Percentiles rank a stretch among this genome's conserved stretches.
These are phyloP conservation scores for Lasiodiplodia hormozganensis DNA, from an alignment of 2,329 filamentous ascomycete species.

Conservation along the genomic window DNA sequence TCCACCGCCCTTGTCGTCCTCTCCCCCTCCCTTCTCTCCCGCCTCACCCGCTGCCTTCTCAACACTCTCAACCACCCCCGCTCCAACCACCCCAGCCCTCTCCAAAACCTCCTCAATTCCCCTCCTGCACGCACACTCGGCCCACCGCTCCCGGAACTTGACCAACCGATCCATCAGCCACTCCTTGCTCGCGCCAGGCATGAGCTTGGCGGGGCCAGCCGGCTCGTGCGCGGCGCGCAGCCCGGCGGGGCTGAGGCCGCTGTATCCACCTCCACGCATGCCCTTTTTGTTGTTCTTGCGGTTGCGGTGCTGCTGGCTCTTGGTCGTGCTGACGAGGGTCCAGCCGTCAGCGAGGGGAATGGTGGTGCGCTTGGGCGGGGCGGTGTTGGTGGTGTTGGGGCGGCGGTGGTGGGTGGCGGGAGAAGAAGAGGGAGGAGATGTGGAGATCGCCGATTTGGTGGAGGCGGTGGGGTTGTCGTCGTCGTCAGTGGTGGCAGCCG, in stretches of 20 bases:
- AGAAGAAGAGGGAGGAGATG: background rate
- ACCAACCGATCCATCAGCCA: conserved; percentile 15
- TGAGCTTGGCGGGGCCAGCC: conserved; percentile 8
- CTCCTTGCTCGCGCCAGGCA: conserved; percentile 19
- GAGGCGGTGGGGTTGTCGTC: background rate
- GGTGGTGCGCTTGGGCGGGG: conserved; percentile 39
- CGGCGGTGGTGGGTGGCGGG: background rate
- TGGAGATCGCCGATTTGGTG: background rate
- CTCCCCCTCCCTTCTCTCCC: background rate
- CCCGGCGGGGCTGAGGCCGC: conserved; percentile 25
- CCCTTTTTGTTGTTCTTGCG: conserved; percentile 36
- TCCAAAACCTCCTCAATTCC: conserved; percentile 13
- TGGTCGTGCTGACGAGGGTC: conserved; percentile 42
- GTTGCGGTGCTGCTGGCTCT: conserved; percentile 42
- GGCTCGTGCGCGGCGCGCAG: conserved; percentile 26
- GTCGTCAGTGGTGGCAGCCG: background rate
- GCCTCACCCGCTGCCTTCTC: background rate
- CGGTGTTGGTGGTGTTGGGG: conserved; percentile 9
- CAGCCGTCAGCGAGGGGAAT: conserved; percentile 44
- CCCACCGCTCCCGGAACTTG: conserved; percentile 20
- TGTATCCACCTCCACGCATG: background rate
- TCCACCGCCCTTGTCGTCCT: background rate
- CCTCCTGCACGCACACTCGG: conserved; percentile 31
- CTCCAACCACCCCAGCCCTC: background rate
- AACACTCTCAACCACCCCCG: background rate